A percentile compares a stretch with the other conserved stretches of the same genome.
Conservation (phyloP, 495 filamentous ascomycete genomes). For the Podospora didyma region DNA sequence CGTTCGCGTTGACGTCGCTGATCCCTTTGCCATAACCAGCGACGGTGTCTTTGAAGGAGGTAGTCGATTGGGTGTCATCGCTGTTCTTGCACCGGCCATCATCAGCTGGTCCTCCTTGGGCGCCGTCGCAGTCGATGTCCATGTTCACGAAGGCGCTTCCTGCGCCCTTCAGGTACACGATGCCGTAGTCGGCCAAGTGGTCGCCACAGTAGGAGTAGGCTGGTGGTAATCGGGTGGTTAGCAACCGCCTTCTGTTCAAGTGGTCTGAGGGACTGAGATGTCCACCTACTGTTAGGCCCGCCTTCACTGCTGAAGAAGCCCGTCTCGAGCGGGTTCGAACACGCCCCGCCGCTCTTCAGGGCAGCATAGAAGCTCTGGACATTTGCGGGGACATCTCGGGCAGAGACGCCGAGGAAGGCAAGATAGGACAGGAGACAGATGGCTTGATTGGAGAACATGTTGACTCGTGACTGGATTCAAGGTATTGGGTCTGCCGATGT, state of each 20-base stretch:
- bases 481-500: no score
- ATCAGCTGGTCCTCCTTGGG: conserved; percentile 39
- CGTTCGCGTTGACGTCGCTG: conserved; percentile 54
- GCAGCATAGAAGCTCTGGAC: conserved; percentile 32
- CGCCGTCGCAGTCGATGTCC: conserved; percentile 68
- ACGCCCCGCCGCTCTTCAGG: conserved; percentile 29
- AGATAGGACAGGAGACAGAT: background rate
- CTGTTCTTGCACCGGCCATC: conserved; percentile 43
- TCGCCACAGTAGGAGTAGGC: conserved; percentile 40
- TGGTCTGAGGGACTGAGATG: no score
- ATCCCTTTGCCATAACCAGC: conserved; percentile 37
- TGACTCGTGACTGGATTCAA: no score
- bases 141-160: conserved; percentile 43
- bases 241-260: background rate
- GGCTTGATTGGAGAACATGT: no score
- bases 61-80: conserved; percentile 47
- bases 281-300: conserved; percentile 27
- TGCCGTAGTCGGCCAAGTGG: conserved; percentile 20
- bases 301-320: conserved; percentile 36
- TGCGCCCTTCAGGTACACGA: conserved; percentile 35
- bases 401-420: background rate
- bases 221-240: conserved; percentile 1
- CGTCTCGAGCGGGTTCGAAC: conserved; percentile 27
- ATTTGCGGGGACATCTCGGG: conserved; percentile 30
- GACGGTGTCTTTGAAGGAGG: conserved; percentile 50